Evolutionary conservation across 352 stramenopile species (phyloP), one percentile per base, ranked within the genome.

Genomic region (Globisporangium alternatum): DNA sequence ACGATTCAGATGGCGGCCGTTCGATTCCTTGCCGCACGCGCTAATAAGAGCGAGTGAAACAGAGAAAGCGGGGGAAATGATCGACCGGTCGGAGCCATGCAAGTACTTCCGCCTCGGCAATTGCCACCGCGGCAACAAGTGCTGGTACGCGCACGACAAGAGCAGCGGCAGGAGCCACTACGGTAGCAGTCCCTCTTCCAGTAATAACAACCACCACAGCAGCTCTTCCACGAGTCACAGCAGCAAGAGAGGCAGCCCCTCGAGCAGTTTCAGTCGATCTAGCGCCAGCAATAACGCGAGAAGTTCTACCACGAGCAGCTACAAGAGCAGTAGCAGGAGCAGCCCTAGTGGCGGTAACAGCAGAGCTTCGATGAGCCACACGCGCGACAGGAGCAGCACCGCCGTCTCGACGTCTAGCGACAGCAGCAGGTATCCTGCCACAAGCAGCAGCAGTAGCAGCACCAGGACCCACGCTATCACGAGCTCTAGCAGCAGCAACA

Each of bases 141-240:
- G 57, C 57, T 64, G 57, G 57, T 64, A 56, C 31, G 30, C 25
- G 31, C 57, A 64, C 57, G 31, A 64, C n/a, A 47, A 64, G 48
- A 37, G 25, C 15, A 35, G 13, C 41, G n/a, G 19, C 5, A 37
- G 25, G 5, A 35, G 13, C 41, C 31, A 19, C 41, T 5, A 21
- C 39, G 44, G 21, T 22, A 55, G 22, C 48, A 35, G 15, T 2
- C 3, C 22, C 30, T 30, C 56, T 15, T 19, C 33, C n/a, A 43
- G 28, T 45, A n/a, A 31, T 1, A 45, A 3, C 22, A 35, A n/a
- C 48, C 30, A 28, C 48, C 30, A 55, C 22, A 55, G 48, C 7
- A 37, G 15, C 22, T 22, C 48, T 5, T 33, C 30, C 9, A 58
- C 28, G 30, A 25, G 31, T 31, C 31, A 58, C 52, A n/a, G 45